Evolutionary conservation across 2,329 filamentous ascomycete species (phyloP), one percentile per base, ranked within the genome.

Genomic region (Exophiala mesophila): DNA sequence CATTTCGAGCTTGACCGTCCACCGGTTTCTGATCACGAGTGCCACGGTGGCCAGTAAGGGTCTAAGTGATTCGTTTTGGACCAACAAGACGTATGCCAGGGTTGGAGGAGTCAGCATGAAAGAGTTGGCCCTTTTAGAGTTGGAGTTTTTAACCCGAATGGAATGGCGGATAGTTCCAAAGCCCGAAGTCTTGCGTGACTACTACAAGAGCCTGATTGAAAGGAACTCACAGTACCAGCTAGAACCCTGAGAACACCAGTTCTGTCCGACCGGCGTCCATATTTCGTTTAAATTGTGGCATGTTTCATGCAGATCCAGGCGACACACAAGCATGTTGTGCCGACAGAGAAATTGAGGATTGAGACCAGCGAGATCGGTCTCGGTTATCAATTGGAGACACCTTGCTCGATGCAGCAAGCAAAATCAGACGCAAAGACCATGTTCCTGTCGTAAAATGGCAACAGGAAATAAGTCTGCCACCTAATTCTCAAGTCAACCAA

Each of bases 131-230:
- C 71, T 96, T 43, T 71, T 98, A 7, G 92, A 98, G 63, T 74
- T 98, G 20, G 92, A 98, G 58, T 95, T 98, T 54, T 69, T 98
- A 21, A 88, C 89, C 59, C 76, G 87, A 39, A 84, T 98, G 19
- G 87, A 96, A 59, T 98, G 92, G 90, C 86, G 85, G 58, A 98
- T 98, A 54, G 89, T 98, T 3, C 92, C 92, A 4, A 88, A 94
- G 58, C 89, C 92, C 1, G 92, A 97, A 61, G 84, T 94, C 2
- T 71, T 98, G 31, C 87, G 88, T 18, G 88, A 94, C 43, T 98
- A 98, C 62, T 98, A 97, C 63, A 78, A 80, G 47, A 90, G 87
- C 36, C 69, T 98, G 23, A 84, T 97, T 21, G 86, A 80, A 44
- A 66, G 80, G 52, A 78, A 73, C 41, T 71, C 75, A 16, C 76